Conservation (phyloP, 192 early-diverging fungal genomes). For the Coemansia guatemalensis region DNA sequence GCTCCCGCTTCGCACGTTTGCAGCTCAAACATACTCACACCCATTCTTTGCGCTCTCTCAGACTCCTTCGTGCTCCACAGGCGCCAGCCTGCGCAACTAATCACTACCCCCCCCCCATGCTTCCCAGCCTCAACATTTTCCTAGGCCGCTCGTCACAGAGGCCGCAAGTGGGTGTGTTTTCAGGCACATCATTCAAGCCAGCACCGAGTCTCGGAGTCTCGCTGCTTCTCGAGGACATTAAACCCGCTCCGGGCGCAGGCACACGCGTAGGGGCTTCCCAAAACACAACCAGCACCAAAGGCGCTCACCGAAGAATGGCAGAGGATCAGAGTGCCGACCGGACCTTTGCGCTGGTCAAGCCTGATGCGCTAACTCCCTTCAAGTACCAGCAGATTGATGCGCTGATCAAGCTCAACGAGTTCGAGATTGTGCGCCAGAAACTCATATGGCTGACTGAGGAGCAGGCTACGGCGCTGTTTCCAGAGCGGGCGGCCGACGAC, state of each 20-base stretch:
- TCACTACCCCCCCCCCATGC: slow-evolving; percentile 16
- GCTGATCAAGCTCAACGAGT: slow-evolving; percentile 56
- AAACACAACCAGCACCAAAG: slow-evolving; percentile 10
- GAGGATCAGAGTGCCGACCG: slow-evolving; percentile 32
- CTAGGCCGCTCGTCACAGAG: slow-evolving; percentile 50
- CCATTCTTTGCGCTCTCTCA: not conserved
- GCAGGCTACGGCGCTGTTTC: slow-evolving; percentile 45
- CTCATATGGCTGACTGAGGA: slow-evolving; percentile 52
- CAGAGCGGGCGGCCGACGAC: slow-evolving; percentile 38
- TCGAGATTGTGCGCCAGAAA: slow-evolving; percentile 55
- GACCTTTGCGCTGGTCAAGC: slow-evolving; percentile 62
- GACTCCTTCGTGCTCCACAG: slow-evolving; percentile 1
- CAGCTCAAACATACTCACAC: too few species aligned
- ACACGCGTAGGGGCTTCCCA: not conserved
- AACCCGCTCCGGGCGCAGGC: not conserved
- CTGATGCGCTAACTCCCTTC: slow-evolving; percentile 56
- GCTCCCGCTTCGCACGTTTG: too few species aligned
- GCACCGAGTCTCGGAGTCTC: slow-evolving; percentile 37
- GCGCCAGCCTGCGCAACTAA: not conserved
- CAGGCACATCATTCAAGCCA: slow-evolving; percentile 35
- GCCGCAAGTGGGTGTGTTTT: slow-evolving; percentile 32
- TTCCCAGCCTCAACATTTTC: slow-evolving; percentile 37
- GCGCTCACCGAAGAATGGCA: slow-evolving; percentile 20
- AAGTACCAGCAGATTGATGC: slow-evolving; percentile 57
- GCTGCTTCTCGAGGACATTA: slow-evolving; percentile 48